A percentile compares a stretch with the other conserved stretches of the same genome.
Conservation (phyloP, 306 rosid species). For the Inga laurina region DNA sequence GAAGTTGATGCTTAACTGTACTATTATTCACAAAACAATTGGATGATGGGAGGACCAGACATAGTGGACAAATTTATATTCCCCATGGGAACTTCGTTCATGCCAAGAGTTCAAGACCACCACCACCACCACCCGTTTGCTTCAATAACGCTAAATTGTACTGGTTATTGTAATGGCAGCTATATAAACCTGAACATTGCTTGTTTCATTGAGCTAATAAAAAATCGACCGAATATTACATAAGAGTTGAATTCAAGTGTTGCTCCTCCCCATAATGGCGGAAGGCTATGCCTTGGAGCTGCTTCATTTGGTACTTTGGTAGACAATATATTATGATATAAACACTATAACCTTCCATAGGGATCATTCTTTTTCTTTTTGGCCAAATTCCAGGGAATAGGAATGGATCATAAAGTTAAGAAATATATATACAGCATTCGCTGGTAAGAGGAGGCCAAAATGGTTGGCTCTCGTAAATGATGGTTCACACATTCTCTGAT, state of each 20-base stretch:
- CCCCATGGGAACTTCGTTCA: too few species aligned
- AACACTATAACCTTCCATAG: not conserved
- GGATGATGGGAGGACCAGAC: not conserved
- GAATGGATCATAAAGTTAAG: not conserved
- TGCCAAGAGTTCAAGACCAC: not conserved
- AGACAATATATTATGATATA: not conserved
- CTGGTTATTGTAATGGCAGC: too few species aligned
- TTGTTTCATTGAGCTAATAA: too few species aligned
- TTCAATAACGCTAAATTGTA: too few species aligned
- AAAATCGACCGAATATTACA: too few species aligned
- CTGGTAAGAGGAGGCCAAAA: not conserved
- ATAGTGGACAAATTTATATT: not conserved
- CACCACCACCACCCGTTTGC: too few species aligned
- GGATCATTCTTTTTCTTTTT: not conserved
- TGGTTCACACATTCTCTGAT: slow-evolving; percentile 39
- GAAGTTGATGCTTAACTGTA: too few species aligned
- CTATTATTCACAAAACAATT: too few species aligned
- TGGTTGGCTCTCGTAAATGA: not conserved
- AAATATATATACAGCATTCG: not conserved
- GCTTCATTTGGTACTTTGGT: not conserved
- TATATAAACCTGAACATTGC: too few species aligned
- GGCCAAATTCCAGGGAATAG: not conserved
- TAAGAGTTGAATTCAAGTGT: not conserved
- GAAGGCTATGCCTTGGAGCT: not conserved
- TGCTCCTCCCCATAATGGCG: not conserved